These are phyloP conservation scores for Auricularia sp. DNA, from an alignment of 768 basidiomycete genomes.

Conservation along the genomic window DNA sequence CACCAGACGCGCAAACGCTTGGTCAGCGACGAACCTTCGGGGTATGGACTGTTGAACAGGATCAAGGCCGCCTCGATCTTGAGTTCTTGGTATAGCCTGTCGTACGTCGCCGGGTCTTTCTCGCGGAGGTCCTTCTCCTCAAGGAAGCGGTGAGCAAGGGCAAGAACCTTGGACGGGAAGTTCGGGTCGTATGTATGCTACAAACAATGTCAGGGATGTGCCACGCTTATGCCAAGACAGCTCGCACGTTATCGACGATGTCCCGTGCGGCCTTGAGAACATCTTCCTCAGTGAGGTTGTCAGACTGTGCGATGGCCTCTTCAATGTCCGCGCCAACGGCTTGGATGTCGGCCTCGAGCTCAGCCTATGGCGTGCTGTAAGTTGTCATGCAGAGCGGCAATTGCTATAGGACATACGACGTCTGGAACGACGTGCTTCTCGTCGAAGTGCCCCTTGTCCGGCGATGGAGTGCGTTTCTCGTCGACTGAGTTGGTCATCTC, in stretches of 20 bases:
- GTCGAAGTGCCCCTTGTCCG: too few relatives aligned
- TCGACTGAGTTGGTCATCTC: too few relatives aligned
- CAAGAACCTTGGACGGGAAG: constrained; percentile 5
- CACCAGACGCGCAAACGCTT: not conserved
- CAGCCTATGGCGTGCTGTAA: not conserved
- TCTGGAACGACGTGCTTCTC: too few relatives aligned
- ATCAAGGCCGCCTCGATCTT: constrained; percentile 22
- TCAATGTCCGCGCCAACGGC: not conserved
- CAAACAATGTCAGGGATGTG: not conserved
- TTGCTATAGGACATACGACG: too few relatives aligned
- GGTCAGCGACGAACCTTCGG: constrained; percentile 5
- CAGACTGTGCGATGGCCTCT: not conserved
- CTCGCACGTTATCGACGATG: not conserved
- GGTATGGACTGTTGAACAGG: constrained; percentile 13
- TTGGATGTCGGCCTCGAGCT: not conserved
- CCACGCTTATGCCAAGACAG: not conserved
- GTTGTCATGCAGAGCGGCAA: too few relatives aligned
- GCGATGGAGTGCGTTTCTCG: too few relatives aligned
- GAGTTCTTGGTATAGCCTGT: constrained; percentile 17
- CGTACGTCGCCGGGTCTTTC: constrained; percentile 11
- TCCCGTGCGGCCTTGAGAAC: not conserved
- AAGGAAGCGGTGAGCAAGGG: constrained; percentile 3
- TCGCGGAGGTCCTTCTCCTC: constrained; percentile 5
- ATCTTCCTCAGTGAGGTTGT: not conserved
- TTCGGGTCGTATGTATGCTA: constrained; percentile 4